phyloP scores from a whole-genome alignment of 306 rosid genomes.

The Lathyrus sativus region DNA sequence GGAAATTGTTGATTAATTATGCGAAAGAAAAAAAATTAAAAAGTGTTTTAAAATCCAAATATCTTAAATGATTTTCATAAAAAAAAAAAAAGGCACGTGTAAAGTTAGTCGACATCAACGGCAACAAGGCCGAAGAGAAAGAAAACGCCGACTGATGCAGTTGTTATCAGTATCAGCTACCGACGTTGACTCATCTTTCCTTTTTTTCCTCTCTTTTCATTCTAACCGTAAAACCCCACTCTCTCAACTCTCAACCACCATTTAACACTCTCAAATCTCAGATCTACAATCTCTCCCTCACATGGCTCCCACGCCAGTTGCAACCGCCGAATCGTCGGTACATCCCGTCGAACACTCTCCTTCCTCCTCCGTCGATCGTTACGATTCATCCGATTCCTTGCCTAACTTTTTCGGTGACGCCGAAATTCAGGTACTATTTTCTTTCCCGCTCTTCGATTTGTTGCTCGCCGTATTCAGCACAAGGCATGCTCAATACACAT shows the following conservation, averaged over 20 bases:
- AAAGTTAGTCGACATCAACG: background rate
- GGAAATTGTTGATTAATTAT: too few species aligned
- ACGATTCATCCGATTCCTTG: slow-evolving; percentile 47
- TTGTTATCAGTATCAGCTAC: background rate
- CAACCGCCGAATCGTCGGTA: slow-evolving; percentile 47
- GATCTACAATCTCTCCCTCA: slow-evolving; percentile 26
- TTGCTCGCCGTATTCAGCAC: background rate
- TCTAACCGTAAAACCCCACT: slow-evolving; percentile 35
- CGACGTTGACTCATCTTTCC: slow-evolving; percentile 5
- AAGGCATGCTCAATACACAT: too few species aligned
- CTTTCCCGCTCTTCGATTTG: background rate
- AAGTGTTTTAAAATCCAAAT: too few species aligned
- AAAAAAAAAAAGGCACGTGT: background rate
- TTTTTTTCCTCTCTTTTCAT: background rate
- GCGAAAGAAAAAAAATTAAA: too few species aligned
- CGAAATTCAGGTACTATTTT: slow-evolving; percentile 56
- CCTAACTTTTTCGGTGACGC: slow-evolving; percentile 42
- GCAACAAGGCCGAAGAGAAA: background rate
- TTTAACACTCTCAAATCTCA: background rate
- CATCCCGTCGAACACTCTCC: slow-evolving; percentile 49
- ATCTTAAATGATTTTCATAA: too few species aligned
- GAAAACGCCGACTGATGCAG: background rate
- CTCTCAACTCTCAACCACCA: slow-evolving; percentile 27
- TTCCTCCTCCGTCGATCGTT: slow-evolving; percentile 53
- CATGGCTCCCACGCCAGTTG: slow-evolving; percentile 40